Conservation (phyloP, 768 basidiomycete species). For the Podaxis sp. region DNA sequence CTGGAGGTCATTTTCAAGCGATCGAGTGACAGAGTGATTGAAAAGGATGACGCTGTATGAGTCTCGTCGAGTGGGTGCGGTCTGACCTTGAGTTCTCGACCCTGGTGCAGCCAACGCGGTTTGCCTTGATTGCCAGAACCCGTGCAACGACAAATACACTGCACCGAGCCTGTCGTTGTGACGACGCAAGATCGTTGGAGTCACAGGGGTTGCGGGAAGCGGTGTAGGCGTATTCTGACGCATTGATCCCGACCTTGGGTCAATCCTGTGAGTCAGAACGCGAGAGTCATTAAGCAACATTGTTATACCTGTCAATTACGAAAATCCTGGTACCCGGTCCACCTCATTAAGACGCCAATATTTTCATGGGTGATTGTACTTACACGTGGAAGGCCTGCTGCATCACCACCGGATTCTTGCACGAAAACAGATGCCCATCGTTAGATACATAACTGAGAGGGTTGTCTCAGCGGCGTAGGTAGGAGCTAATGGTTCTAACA, state of each 20-base stretch:
- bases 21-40: slow-evolving; percentile 16
- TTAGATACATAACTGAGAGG: slow-evolving; percentile 41
- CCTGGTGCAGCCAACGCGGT: slow-evolving; percentile 25
- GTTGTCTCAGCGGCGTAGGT: neutral
- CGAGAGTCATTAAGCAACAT: neutral
- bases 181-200: slow-evolving; percentile 9
- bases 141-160: slow-evolving; percentile 49
- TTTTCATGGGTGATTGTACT: slow-evolving; percentile 18
- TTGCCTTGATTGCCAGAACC: slow-evolving; percentile 53
- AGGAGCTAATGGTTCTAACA: neutral
- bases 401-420: slow-evolving; percentile 47
- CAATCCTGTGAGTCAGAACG: neutral
- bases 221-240: slow-evolving; percentile 33
- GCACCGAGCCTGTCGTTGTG: slow-evolving; percentile 53
- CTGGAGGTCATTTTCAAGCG: slow-evolving; percentile 41
- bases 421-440: slow-evolving; percentile 53
- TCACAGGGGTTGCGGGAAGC: slow-evolving; percentile 32
- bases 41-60: slow-evolving; percentile 56
- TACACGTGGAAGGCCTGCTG: slow-evolving; percentile 60
- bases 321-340: slow-evolving; percentile 24
- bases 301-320: slow-evolving; percentile 43
- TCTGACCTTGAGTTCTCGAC: slow-evolving; percentile 2
- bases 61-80: slow-evolving; percentile 33
- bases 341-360: neutral
- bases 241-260: slow-evolving; percentile 51